Percentiles rank a stretch among this genome's conserved stretches.
phyloP scores from a whole-genome alignment of 345 rosid species.

The Citrus glauca region DNA sequence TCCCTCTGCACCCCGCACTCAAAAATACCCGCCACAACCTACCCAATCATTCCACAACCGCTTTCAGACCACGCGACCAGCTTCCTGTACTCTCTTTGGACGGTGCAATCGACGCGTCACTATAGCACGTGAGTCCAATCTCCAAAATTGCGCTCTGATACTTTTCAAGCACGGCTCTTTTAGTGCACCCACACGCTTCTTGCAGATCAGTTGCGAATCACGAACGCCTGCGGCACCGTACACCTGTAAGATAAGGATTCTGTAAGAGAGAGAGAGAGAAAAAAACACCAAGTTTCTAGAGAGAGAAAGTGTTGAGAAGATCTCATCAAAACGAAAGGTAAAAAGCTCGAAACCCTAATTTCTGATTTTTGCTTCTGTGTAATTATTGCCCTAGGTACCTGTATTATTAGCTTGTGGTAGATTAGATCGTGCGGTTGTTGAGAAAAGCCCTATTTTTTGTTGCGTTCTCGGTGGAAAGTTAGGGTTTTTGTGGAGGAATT shows the following conservation, averaged over 20 bases:
- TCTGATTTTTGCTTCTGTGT: neutral
- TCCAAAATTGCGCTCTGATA: neutral
- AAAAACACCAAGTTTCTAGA: conserved; percentile 6
- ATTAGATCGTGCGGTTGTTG: neutral
- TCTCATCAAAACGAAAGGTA: conserved; percentile 28
- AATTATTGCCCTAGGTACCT: neutral
- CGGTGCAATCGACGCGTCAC: neutral
- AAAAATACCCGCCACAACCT: conserved; percentile 6
- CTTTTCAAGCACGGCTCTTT: conserved; percentile 28
- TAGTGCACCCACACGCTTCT: conserved; percentile 29
- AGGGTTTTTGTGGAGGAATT: conserved; percentile 16
- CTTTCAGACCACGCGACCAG: neutral
- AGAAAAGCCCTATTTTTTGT: conserved; percentile 1
- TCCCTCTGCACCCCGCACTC: neutral
- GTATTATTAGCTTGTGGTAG: neutral
- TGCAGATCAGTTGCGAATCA: conserved; percentile 2
- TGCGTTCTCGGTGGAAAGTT: conserved; percentile 1
- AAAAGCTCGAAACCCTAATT: conserved; percentile 10
- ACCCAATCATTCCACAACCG: neutral
- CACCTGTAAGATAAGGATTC: conserved; percentile 42
- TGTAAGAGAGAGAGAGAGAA: neutral
- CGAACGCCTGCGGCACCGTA: conserved; percentile 30
- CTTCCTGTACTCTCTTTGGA: neutral
- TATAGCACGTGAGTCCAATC: conserved; percentile 5
- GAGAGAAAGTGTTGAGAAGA: conserved; percentile 28